Percentiles rank a stretch among this genome's conserved stretches.
phyloP scores from a whole-genome alignment of 345 rosid species.

The Pistacia integerrima region DNA sequence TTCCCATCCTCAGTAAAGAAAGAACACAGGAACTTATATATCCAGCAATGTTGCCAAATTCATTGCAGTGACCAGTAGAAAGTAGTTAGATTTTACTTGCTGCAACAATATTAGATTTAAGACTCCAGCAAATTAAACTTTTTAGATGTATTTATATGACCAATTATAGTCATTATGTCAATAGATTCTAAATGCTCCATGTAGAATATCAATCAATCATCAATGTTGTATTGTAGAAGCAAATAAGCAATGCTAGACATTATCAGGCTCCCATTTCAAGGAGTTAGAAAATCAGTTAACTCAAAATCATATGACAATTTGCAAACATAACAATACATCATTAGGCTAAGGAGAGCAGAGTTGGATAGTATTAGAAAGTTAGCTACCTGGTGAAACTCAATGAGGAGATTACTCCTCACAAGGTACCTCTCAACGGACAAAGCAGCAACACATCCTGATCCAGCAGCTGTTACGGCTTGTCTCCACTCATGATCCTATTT shows the following conservation, averaged over 20 bases:
- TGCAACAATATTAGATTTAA: not conserved
- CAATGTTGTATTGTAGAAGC: not conserved
- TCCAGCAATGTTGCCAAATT: not conserved
- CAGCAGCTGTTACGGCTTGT: slow-evolving; percentile 96
- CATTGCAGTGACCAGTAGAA: not conserved
- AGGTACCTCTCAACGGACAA: slow-evolving; percentile 96
- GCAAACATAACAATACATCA: not conserved
- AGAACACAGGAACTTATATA: not conserved
- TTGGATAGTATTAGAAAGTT: slow-evolving; percentile 4
- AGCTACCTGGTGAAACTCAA: slow-evolving; percentile 93
- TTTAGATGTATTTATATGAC: not conserved
- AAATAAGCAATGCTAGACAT: not conserved
- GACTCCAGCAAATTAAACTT: not conserved
- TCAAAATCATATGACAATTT: not conserved
- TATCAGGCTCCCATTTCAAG: not conserved
- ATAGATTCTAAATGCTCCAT: not conserved
- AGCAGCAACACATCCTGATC: slow-evolving; percentile 97
- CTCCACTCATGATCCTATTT: slow-evolving; percentile 94
- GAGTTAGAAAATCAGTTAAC: not conserved
- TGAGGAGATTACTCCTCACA: slow-evolving; percentile 74
- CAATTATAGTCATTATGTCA: not conserved
- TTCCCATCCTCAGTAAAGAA: not conserved
- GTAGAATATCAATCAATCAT: not conserved
- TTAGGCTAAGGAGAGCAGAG: not conserved
- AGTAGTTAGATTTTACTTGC: not conserved